Evolutionary conservation across 805 yeast species (phyloP), one percentile per base, ranked within the genome.

Genomic region (Yamadazyma takamatsuzukensis): DNA sequence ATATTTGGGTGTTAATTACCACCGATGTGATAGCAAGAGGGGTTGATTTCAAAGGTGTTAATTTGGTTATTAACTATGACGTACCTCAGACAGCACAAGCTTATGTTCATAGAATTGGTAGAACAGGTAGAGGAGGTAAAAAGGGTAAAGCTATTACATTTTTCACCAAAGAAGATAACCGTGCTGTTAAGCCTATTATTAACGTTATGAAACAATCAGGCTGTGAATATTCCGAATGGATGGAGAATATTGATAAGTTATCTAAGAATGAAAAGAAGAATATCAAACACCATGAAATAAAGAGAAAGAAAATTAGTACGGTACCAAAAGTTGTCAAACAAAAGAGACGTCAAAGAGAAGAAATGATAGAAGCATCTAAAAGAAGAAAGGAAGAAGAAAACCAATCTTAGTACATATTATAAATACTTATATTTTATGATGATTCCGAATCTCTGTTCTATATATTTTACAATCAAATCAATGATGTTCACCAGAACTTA

Each of bases 11-110:
- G 28, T 70, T 93, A 43, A 90, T 93, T 33, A 88, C 97, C 56
- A 93, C 99, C 0, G 99, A 93, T 60, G 96, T 93, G 29, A 66
- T 93, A 34, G 83, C 97, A 3, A 78, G 99, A 64, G 99, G 99
- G 69, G 85, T 93, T 37, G 98, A 93, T 59, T 93, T 93, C 65
- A 87, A 87, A 52, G 97, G 97, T 34, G 90, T 93, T 30, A 93
- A 89, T 52, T 56, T 94, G 38, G 97, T 93, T 25, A 85, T 93
- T 45, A 93, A 93, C 61, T 93, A 93, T 57, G 99, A 93, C 60
- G 95, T 93, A 9, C 99, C 99, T 12, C 84, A 79, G 48, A 76
- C 83, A 27, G 87, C 97, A 1, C 97, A 90, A 58, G 82, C 96
- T 0, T 93, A 93, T 56, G 96, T 93, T 28, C 99, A 93, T 59